phyloP scores from a whole-genome alignment of 2,329 filamentous ascomycete species.

The Verticillium isaacii region DNA sequence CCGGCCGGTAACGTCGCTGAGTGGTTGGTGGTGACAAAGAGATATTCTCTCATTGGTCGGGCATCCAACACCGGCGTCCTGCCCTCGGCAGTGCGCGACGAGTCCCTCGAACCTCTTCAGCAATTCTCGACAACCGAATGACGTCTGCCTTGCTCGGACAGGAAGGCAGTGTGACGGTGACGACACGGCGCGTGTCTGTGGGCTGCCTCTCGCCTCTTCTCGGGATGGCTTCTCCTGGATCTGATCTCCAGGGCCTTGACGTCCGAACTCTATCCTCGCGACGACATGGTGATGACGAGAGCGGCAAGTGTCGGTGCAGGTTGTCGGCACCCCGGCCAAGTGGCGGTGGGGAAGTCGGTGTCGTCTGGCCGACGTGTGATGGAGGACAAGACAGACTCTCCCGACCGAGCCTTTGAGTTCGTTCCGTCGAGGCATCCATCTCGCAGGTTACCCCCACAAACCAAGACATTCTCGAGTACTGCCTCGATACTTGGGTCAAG shows the following conservation, averaged over 20 bases:
- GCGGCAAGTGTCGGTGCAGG: neutral
- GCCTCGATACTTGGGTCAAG: too few relatives aligned
- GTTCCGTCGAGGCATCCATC: neutral
- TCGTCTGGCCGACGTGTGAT: neutral
- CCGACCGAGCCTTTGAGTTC: neutral
- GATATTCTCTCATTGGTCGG: conserved; percentile 13
- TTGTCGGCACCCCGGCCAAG: neutral
- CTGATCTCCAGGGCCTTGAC: neutral
- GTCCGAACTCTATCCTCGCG: neutral
- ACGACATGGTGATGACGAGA: neutral
- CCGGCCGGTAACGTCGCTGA: conserved; percentile 13
- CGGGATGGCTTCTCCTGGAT: neutral
- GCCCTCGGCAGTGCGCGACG: neutral
- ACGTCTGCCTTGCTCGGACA: neutral
- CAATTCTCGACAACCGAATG: neutral
- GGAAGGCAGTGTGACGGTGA: neutral
- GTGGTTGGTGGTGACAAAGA: conserved; percentile 14
- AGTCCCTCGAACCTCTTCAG: neutral
- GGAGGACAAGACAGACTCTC: neutral
- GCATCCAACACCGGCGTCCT: neutral
- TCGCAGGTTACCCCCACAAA: neutral
- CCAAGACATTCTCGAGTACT: neutral
- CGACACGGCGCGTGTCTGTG: neutral
- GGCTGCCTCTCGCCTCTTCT: neutral
- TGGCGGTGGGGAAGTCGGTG: neutral